These are phyloP conservation scores for Malassezia obtusa DNA, from an alignment of 1,284 basidiomycete species.

Conservation along the genomic window DNA sequence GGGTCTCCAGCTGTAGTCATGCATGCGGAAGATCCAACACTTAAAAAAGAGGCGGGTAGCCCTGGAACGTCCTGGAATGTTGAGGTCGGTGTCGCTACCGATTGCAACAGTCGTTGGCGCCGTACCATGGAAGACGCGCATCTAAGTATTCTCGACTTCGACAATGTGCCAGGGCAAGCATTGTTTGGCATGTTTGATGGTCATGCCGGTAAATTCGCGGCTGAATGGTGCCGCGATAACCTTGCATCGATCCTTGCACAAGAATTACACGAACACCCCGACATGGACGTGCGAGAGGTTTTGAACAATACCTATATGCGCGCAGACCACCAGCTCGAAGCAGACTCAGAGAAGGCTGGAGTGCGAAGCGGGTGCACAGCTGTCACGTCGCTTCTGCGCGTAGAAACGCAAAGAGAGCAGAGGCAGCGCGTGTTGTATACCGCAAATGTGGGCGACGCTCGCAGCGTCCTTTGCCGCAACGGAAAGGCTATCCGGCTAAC, in stretches of 20 bases:
- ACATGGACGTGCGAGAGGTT: constrained; percentile 67
- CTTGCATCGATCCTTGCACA: constrained; percentile 71
- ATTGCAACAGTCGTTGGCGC: constrained; percentile 69
- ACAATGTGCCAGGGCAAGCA: constrained; percentile 78
- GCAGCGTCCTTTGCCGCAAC: constrained; percentile 74
- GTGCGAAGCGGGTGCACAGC: constrained; percentile 96
- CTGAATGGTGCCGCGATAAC: constrained; percentile 94
- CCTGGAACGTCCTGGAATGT: neutral
- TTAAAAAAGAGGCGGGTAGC: neutral
- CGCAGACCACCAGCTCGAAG: constrained; percentile 72
- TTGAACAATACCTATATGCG: constrained; percentile 87
- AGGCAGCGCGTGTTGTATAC: constrained; percentile 71
- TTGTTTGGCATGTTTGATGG: constrained; percentile 98
- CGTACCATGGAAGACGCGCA: constrained; percentile 97
- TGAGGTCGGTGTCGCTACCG: constrained; percentile 66
- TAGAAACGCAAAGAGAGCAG: constrained; percentile 60
- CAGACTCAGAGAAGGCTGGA: constrained; percentile 72
- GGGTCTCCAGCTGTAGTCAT: neutral
- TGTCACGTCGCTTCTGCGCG: constrained; percentile 89
- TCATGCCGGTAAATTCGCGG: constrained; percentile 94
- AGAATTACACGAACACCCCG: constrained; percentile 50
- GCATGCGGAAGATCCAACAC: neutral
- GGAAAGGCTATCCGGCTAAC: constrained; percentile 87
- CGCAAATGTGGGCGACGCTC: constrained; percentile 90
- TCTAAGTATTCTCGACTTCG: constrained; percentile 89